Conservation (phyloP, 345 rosid species). For the Arabidopsis thaliana region DNA sequence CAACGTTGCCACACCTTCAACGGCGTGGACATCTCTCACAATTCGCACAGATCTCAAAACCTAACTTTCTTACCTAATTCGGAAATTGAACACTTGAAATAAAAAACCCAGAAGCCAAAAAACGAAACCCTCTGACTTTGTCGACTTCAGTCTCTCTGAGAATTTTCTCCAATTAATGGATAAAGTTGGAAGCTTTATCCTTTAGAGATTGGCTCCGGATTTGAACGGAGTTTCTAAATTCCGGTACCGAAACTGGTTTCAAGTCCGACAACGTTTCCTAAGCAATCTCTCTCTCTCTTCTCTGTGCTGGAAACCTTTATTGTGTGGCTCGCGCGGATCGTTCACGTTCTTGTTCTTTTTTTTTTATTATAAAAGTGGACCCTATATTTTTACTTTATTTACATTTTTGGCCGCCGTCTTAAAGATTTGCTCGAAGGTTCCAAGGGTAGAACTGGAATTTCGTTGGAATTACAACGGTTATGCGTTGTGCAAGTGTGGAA, state of each 20-base stretch:
- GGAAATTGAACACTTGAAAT: constrained; percentile 26
- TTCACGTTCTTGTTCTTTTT: constrained; percentile 49
- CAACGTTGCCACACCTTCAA: constrained; percentile 73
- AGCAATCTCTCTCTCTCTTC: constrained; percentile 49
- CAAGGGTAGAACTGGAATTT: constrained; percentile 45
- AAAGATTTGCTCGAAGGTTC: constrained; percentile 30
- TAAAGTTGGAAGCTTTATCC: neutral
- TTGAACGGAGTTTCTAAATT: constrained; percentile 60
- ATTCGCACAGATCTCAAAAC: constrained; percentile 38
- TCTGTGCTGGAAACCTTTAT: constrained; percentile 48
- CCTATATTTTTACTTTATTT: constrained; percentile 34
- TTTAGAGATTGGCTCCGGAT: constrained; percentile 57
- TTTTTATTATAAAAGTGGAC: constrained; percentile 37
- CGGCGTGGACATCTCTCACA: constrained; percentile 73
- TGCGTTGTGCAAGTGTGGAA: constrained; percentile 37
- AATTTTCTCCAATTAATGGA: constrained; percentile 43
- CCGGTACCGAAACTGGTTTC: constrained; percentile 67
- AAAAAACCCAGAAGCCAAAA: constrained; percentile 32
- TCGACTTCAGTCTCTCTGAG: constrained; percentile 30
- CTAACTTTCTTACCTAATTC: constrained; percentile 35
- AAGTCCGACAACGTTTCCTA: constrained; percentile 86
- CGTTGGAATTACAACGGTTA: constrained; percentile 21
- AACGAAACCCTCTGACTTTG: constrained; percentile 1
- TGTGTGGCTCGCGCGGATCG: constrained; percentile 58
- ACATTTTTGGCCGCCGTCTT: constrained; percentile 44